phyloP scores from a whole-genome alignment of 352 stramenopile species.

The Globisporangium abappressorium region DNA sequence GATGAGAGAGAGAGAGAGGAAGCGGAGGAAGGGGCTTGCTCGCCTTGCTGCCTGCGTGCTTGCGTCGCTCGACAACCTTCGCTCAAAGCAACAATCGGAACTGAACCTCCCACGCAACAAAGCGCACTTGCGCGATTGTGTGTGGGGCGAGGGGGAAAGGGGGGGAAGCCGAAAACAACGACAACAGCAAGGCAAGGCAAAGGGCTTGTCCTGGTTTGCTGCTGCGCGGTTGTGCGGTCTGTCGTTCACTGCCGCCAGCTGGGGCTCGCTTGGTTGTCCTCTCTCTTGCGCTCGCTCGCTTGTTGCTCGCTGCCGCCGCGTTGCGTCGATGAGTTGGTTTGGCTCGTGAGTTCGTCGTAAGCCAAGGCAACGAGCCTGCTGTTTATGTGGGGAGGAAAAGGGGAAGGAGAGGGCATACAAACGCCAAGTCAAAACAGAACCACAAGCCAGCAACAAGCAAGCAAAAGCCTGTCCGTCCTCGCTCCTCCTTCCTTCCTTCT shows the following conservation, averaged over 20 bases:
- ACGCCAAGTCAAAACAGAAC: conserved; percentile 4
- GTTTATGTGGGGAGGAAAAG: not conserved
- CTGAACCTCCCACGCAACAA: conserved; percentile 13
- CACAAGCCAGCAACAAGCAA: not conserved
- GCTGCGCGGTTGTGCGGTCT: not conserved
- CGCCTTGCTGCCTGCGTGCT: not conserved
- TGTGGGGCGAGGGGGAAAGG: conserved; percentile 2
- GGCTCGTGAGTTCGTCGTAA: not conserved
- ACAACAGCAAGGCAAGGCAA: not conserved
- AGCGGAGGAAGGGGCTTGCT: not conserved
- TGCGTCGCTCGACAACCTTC: conserved; percentile 8
- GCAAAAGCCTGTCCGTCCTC: conserved; percentile 9
- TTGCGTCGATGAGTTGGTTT: not conserved
- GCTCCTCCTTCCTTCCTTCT: conserved; percentile 3
- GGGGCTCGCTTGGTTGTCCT: not conserved
- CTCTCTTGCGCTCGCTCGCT: conserved; percentile 15
- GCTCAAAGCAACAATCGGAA: conserved; percentile 18
- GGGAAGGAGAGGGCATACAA: conserved; percentile 4
- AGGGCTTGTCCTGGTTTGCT: no score
- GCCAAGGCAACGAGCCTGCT: not conserved
- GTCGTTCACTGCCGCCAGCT: not conserved
- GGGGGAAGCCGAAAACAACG: conserved; percentile 1
- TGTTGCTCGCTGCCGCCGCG: not conserved
- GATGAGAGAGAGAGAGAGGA: not conserved
- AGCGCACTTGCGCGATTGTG: not conserved